A percentile compares a stretch with the other conserved stretches of the same genome.
phyloP scores from a whole-genome alignment of 352 stramenopile species.

The Halophytophthora polymorphica region DNA sequence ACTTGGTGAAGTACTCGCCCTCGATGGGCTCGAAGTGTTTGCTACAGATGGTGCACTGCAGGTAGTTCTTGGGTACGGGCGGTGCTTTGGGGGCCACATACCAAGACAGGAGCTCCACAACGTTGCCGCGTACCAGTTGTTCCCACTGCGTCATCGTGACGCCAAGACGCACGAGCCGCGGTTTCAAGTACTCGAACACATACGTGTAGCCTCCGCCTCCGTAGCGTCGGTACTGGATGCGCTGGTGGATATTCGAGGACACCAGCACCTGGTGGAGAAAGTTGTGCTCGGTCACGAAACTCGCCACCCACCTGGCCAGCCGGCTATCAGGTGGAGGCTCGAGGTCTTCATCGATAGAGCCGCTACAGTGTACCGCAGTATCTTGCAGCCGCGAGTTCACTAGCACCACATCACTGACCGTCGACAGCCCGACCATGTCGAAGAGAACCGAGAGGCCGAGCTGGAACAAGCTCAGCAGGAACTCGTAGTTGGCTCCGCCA shows the following conservation, averaged over 20 bases:
- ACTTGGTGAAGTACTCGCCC: constrained; percentile 87
- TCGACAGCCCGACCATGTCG: constrained; percentile 57
- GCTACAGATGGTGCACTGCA: constrained; percentile 72
- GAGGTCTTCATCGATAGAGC: background rate
- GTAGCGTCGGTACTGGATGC: constrained; percentile 67
- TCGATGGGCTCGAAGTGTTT: constrained; percentile 79
- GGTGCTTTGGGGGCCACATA: constrained; percentile 55
- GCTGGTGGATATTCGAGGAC: constrained; percentile 62
- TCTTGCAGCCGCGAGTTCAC: constrained; percentile 30
- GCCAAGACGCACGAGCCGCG: constrained; percentile 25
- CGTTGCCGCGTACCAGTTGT: constrained; percentile 39
- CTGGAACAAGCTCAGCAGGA: constrained; percentile 39
- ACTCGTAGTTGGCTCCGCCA: constrained; percentile 11
- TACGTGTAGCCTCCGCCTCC: constrained; percentile 70
- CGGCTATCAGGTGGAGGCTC: constrained; percentile 41
- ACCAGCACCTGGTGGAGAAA: constrained; percentile 42
- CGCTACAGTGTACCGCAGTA: background rate
- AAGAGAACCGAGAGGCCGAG: constrained; percentile 55
- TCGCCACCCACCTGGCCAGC: constrained; percentile 36
- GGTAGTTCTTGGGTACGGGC: constrained; percentile 63
- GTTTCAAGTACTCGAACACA: constrained; percentile 48
- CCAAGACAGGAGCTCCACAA: constrained; percentile 52
- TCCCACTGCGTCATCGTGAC: constrained; percentile 40
- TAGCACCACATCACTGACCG: constrained; percentile 49
- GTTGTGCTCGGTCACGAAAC: constrained; percentile 25